A percentile compares a stretch with the other conserved stretches of the same genome.
These are phyloP conservation scores for Cyclotella baltica DNA, from an alignment of 108 stramenopile genomes.

Conservation along the genomic window DNA sequence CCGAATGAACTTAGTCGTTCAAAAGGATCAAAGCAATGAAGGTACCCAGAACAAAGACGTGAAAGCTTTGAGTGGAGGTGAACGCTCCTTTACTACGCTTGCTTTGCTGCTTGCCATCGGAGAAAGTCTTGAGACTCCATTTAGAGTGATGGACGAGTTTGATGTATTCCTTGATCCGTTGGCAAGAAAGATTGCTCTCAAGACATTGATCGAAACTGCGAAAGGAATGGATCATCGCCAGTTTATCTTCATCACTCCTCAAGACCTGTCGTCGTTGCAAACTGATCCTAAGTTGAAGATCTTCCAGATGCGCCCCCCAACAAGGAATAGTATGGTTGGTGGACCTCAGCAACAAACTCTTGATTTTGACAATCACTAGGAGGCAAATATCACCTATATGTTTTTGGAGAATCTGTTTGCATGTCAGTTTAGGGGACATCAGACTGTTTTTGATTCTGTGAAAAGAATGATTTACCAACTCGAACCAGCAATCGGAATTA, in stretches of 20 bases:
- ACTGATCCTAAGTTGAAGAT: slow-evolving; percentile 72
- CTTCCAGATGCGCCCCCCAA: slow-evolving; percentile 71
- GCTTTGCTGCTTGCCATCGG: slow-evolving; percentile 94
- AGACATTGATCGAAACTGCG: slow-evolving; percentile 33
- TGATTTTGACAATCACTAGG: slow-evolving; percentile 44
- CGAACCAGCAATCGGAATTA: too few species aligned
- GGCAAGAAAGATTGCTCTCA: slow-evolving; percentile 73
- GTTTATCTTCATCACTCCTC: slow-evolving; percentile 97
- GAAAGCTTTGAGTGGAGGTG: slow-evolving; percentile 89
- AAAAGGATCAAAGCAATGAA: slow-evolving; percentile 73
- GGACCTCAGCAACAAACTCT: slow-evolving; percentile 78
- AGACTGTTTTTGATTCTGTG: too few species aligned
- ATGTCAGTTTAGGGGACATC: too few species aligned
- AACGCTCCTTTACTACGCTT: slow-evolving; percentile 88
- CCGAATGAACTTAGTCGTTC: slow-evolving; percentile 72
- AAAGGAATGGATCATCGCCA: slow-evolving; percentile 85
- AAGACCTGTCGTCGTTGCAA: slow-evolving; percentile 77
- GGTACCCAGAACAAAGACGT: slow-evolving; percentile 82
- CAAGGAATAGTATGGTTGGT: slow-evolving; percentile 53
- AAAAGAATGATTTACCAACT: too few species aligned
- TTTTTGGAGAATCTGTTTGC: too few species aligned
- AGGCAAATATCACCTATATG: too few species aligned
- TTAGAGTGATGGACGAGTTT: slow-evolving; percentile 98
- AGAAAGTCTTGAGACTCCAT: slow-evolving; percentile 92
- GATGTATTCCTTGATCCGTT: slow-evolving; percentile 97